These are phyloP conservation scores for Penicillium sp. DNA, from an alignment of 2,329 filamentous ascomycete species.

Conservation along the genomic window DNA sequence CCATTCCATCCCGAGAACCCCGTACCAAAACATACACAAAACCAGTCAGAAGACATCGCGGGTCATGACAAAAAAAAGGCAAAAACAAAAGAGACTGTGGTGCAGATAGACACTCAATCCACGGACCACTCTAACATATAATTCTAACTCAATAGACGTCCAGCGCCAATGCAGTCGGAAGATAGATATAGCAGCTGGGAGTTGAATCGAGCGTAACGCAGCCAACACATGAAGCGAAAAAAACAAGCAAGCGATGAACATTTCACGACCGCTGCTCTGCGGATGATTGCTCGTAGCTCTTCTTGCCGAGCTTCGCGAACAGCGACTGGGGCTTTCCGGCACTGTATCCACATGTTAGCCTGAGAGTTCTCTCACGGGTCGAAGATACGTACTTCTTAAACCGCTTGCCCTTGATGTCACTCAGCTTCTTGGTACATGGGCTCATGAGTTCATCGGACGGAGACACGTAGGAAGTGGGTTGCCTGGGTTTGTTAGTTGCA, in stretches of 20 bases:
- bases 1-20: slow-evolving; percentile 15
- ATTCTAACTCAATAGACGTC: background rate
- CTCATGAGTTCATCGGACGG: slow-evolving; percentile 50
- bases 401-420: slow-evolving; percentile 47
- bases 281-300: slow-evolving; percentile 41
- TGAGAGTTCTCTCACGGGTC: background rate
- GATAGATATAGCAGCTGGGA: background rate
- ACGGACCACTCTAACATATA: background rate
- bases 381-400: slow-evolving; percentile 42
- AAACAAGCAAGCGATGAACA: background rate
- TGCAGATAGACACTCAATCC: background rate
- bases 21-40: slow-evolving; percentile 10
- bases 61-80: slow-evolving; percentile 22
- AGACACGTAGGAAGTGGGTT: slow-evolving; percentile 42
- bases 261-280: slow-evolving; percentile 15
- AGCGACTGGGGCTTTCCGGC: slow-evolving; percentile 43
- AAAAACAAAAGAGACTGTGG: slow-evolving; percentile 6
- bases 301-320: slow-evolving; percentile 46
- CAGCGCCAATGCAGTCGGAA: slow-evolving; percentile 2
- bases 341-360: slow-evolving; percentile 16
- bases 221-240: background rate
- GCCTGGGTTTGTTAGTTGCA: slow-evolving; percentile 24
- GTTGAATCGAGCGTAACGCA: background rate
- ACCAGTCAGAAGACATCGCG: slow-evolving; percentile 19
- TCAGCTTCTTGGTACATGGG: slow-evolving; percentile 49